Conservation (phyloP, 1,139 yeast species). For the Saccharomyces hybrid region DNA sequence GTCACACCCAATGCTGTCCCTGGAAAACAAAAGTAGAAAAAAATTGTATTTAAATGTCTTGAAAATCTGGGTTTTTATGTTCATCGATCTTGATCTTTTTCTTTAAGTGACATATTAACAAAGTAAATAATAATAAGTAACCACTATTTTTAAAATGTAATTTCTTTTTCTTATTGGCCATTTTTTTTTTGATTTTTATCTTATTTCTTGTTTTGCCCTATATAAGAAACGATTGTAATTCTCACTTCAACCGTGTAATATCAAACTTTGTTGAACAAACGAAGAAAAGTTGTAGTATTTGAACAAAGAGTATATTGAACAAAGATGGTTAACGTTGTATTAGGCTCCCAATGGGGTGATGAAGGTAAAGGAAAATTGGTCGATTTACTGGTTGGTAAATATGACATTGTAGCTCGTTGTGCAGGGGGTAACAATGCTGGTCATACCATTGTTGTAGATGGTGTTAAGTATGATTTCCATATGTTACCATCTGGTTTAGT, state of each 20-base stretch:
- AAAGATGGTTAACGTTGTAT: slow-evolving; percentile 62
- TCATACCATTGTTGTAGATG: slow-evolving; percentile 90
- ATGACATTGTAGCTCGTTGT: slow-evolving; percentile 96
- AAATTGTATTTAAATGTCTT: background rate
- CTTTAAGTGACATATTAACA: background rate
- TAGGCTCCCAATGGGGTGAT: slow-evolving; percentile 99
- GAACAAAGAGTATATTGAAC: background rate
- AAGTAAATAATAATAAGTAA: background rate
- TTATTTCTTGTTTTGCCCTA: background rate
- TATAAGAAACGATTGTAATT: background rate
- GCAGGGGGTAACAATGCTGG: slow-evolving; percentile 99
- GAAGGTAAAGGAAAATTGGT: slow-evolving; percentile 99
- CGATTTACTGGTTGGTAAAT: slow-evolving; percentile 84
- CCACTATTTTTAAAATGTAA: background rate
- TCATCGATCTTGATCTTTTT: background rate
- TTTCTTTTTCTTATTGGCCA: background rate
- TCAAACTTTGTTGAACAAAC: background rate
- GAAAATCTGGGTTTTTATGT: background rate
- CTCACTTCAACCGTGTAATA: background rate
- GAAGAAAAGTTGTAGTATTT: background rate
- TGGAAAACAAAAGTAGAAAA: background rate
- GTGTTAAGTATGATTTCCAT: slow-evolving; percentile 90
- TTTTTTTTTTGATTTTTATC: no score
- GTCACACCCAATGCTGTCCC: background rate
- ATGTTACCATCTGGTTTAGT: slow-evolving; percentile 97